phyloP scores from a whole-genome alignment of 1,139 yeast species.

The Yamadazyma atlantica region DNA sequence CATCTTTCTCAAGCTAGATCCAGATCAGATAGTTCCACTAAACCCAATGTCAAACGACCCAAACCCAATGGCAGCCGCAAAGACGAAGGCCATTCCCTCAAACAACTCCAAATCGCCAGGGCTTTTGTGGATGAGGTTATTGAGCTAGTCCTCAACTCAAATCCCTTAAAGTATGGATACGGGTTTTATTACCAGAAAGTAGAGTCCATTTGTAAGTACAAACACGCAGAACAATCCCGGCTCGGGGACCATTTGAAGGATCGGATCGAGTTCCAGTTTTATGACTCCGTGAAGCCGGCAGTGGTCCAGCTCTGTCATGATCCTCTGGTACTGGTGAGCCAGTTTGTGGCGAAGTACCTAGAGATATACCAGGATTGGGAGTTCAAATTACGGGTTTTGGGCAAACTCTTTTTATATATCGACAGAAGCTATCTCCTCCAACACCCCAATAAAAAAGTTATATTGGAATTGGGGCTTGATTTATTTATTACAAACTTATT shows the following conservation, averaged over 20 bases:
- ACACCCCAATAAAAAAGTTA: constrained; percentile 29
- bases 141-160: constrained; percentile 21
- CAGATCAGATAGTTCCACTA: constrained; percentile 8
- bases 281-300: constrained; percentile 9
- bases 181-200: constrained; percentile 28
- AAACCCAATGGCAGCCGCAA: constrained; percentile 10
- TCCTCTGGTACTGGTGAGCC: not conserved
- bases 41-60: constrained; percentile 10
- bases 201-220: constrained; percentile 34
- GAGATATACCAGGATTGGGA: constrained; percentile 26
- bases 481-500: constrained; percentile 21
- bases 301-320: constrained; percentile 4
- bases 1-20: constrained; percentile 9
- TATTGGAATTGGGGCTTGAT: constrained; percentile 25
- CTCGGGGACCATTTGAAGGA: constrained; percentile 22
- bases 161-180: constrained; percentile 22
- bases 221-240: constrained; percentile 32
- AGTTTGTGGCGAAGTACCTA: constrained; percentile 16
- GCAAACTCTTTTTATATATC: constrained; percentile 34
- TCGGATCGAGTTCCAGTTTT: constrained; percentile 20
- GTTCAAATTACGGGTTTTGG: constrained; percentile 21
- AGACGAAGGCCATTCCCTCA: constrained; percentile 10
- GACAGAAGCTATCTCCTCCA: constrained; percentile 35
- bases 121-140: constrained; percentile 16
- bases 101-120: constrained; percentile 14